Base-by-base conservation (phyloP, 75 land plant genomes). In the Pinus taeda region DNA sequence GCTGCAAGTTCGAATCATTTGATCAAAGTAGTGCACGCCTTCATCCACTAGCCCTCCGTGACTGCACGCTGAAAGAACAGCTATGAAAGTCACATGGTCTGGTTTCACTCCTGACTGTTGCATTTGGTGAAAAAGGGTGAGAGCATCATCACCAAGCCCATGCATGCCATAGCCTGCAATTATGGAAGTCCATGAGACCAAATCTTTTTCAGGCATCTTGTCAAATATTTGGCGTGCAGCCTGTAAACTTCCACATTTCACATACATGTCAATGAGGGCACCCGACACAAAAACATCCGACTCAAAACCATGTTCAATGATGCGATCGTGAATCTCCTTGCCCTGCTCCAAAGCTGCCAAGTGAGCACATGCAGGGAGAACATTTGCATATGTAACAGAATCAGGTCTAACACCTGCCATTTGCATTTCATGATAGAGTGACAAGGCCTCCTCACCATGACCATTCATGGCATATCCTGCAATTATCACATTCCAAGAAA, bases 401-500 rank as follows among this genome's bases (percentile, higher is more conserved):
- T 70, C 72, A 37, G 72, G 72, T n/a, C 7, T 39, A 9, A 70
- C 13, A 15, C 39, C 15, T 70, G 4, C 6, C n/a, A 15, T 14
- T 20, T 6, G 13, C 72, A 70, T 70, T 4, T 33, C 42, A 33
- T 15, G 18, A 70, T 18, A 70, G 12, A 39, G 33, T 17, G 13
- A 42, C 49, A 70, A 39, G 53, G 72, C 72, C 4, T 39, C 72
- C 45, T 13, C 18, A 15, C 9, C 49, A 6, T 70, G 55, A 6
- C 49, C 72, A 42, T 70, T 88, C 8, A 85, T 45, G 15, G 81
- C 88, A 76, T 82, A 83, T 29, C 93, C 90, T 57, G 86, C 76
- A 66, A 90, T 90, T 14, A 88, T 81, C 5, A 87, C 85, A 88
- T 88, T 88, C 93, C 93, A 90, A 14, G 85, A 64, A 21, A 86